A percentile compares a stretch with the other conserved stretches of the same genome.
Evolutionary conservation across 169 alveolate species (phyloP).

Genomic region (Eimeria brunetti): DNA sequence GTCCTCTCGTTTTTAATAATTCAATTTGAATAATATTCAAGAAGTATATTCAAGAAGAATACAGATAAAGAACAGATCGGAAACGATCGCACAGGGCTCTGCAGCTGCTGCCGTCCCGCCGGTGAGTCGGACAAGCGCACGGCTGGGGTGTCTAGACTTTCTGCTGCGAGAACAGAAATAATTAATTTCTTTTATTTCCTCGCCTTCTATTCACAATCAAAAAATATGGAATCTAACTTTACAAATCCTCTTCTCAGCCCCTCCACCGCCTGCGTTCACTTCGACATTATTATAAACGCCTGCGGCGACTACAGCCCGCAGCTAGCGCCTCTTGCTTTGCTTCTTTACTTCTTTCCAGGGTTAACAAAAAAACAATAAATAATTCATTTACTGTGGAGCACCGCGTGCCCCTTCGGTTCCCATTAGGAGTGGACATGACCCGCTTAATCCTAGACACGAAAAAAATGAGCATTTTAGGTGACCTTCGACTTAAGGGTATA

Average conservation of each 20-base stretch:
- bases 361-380: neutral
- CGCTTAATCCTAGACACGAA: neutral
- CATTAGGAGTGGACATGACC: neutral
- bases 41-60: neutral
- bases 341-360: neutral
- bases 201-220: neutral
- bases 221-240: neutral
- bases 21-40: neutral
- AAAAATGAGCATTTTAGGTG: neutral
- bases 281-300: neutral
- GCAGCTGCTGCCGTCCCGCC: slow-evolving; percentile 72
- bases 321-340: neutral
- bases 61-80: neutral
- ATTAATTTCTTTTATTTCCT: neutral
- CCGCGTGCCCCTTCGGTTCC: neutral
- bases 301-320: neutral
- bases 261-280: neutral
- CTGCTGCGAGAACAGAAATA: neutral
- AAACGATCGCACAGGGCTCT: neutral
- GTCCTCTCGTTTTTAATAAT: neutral
- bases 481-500: neutral
- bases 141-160: slow-evolving; percentile 41
- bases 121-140: slow-evolving; percentile 20
- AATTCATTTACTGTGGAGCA: too few relatives aligned
- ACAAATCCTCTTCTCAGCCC: neutral